Base-by-base conservation (phyloP, 2,329 filamentous ascomycete genomes). In the Penicillium expansum region DNA sequence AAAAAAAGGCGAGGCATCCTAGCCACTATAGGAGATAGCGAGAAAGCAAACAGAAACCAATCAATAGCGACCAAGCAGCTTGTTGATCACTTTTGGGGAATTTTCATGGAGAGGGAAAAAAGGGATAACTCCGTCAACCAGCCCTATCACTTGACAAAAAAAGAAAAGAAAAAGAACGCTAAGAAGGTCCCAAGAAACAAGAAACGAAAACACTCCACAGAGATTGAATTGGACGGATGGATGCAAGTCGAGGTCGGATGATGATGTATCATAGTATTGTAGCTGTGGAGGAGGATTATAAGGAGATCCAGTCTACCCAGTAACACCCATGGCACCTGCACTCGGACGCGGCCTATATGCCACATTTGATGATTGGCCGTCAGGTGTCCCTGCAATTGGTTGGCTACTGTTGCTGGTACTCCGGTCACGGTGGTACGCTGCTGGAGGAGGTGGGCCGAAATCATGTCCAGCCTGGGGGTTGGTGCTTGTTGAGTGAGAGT, bases 271-370 rank as follows among this genome's bases (percentile, higher is more conserved):
- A 58, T 44, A 50, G 42, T 43, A 57, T 57, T 53, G 55, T 48
- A 63, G 51, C 60, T 63, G 60, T 66, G 64, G 57, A 64, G 49
- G 52, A 60, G 50, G 55, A 58, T 47, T 30, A 53, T 52, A 27
- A 62, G 58, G 43, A 54, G 20, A 52, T 35, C 47, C 45, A 42
- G 32, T 60, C 64, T 65, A 75, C 45, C 71, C 65, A 58, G 73
- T 72, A 57, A 75, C 72, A 16, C 72, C 73, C 73, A 75, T 75
- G n/a, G 72, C 68, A 24, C 73, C 72, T 27, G 70, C 64, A 57
- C 68, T 69, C 22, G 71, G 70, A 56, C 74, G 72, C 51, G 69
- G 62, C 54, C 75, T 67, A 57, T 76, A 75, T 32, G 73, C 66
- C 35, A 75, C 47, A 32, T 69, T 69, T 50, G 73, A 70, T 41